Percentiles rank a stretch among this genome's conserved stretches.
Conservation (phyloP, 1,139 yeast species). For the Candida glucosophila region DNA sequence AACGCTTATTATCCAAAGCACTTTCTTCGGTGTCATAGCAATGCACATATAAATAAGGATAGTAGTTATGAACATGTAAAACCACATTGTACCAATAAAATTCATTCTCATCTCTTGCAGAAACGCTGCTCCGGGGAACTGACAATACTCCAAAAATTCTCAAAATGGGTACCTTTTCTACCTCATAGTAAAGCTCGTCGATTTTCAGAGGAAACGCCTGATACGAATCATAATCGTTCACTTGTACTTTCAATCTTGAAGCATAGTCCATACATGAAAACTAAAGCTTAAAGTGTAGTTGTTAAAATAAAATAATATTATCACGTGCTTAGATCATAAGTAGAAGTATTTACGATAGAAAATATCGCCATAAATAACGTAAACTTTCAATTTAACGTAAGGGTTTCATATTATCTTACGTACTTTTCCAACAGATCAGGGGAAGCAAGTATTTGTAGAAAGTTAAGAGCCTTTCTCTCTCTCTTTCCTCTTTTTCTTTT, state of each 20-base stretch:
- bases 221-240: slow-evolving; percentile 58
- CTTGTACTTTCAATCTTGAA: slow-evolving; percentile 39
- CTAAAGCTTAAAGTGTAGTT: too few species aligned
- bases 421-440: too few species aligned
- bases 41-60: slow-evolving; percentile 70
- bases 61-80: slow-evolving; percentile 75
- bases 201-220: slow-evolving; percentile 31
- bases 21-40: slow-evolving; percentile 15
- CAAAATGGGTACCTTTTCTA: slow-evolving; percentile 58
- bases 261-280: too few species aligned
- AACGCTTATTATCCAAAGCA: slow-evolving; percentile 4
- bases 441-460: too few species aligned
- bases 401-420: too few species aligned
- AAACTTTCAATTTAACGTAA: too few species aligned
- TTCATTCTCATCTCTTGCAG: slow-evolving; percentile 5
- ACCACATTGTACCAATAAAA: slow-evolving; percentile 17
- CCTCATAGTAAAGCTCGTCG: slow-evolving; percentile 23
- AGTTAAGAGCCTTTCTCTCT: too few species aligned
- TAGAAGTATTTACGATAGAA: too few species aligned
- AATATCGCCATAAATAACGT: too few species aligned
- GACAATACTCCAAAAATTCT: slow-evolving; percentile 66
- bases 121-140: slow-evolving; percentile 7
- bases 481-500: too few species aligned
- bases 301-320: too few species aligned
- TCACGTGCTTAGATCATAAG: too few species aligned